These are phyloP conservation scores for Thelonectria blattea DNA, from an alignment of 2,329 filamentous ascomycete genomes.

Conservation along the genomic window DNA sequence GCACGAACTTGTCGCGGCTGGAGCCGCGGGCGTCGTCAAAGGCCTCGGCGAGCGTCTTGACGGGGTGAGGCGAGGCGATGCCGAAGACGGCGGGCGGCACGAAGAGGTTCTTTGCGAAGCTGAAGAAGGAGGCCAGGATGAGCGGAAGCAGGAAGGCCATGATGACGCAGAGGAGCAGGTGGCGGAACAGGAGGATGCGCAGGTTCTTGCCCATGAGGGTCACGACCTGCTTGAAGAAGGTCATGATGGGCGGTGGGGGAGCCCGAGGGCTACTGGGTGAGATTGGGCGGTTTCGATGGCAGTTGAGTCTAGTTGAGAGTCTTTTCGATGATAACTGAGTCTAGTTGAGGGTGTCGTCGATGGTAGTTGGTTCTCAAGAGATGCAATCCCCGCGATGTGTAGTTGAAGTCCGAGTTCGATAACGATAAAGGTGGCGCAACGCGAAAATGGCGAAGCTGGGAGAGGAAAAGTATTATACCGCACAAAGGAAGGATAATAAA, in stretches of 20 bases:
- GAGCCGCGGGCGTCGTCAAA: constrained; percentile 60
- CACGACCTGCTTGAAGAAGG: constrained; percentile 62
- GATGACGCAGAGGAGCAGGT: constrained; percentile 56
- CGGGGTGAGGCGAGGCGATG: constrained; percentile 65
- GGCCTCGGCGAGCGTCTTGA: constrained; percentile 70
- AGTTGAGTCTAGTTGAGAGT: too few relatives aligned
- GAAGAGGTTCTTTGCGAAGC: constrained; percentile 82
- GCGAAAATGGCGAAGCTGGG: not conserved
- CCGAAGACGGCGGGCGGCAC: constrained; percentile 78
- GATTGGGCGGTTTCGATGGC: too few relatives aligned
- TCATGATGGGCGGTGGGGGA: constrained; percentile 47
- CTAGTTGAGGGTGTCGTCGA: too few relatives aligned
- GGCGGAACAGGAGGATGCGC: constrained; percentile 62
- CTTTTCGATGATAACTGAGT: too few relatives aligned
- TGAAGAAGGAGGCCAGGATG: constrained; percentile 63
- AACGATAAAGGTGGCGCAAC: not conserved
- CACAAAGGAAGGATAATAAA: not conserved
- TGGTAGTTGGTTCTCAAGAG: not conserved
- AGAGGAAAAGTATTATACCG: not conserved
- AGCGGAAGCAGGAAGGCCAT: constrained; percentile 67
- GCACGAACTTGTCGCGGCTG: constrained; percentile 72
- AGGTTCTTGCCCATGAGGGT: constrained; percentile 69
- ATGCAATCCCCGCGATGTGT: not conserved
- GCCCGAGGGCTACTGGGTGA: constrained; percentile 14
- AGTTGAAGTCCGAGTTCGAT: not conserved